Conservation (phyloP, 129 eudicot genomes). For the Erigeron canadensis region DNA sequence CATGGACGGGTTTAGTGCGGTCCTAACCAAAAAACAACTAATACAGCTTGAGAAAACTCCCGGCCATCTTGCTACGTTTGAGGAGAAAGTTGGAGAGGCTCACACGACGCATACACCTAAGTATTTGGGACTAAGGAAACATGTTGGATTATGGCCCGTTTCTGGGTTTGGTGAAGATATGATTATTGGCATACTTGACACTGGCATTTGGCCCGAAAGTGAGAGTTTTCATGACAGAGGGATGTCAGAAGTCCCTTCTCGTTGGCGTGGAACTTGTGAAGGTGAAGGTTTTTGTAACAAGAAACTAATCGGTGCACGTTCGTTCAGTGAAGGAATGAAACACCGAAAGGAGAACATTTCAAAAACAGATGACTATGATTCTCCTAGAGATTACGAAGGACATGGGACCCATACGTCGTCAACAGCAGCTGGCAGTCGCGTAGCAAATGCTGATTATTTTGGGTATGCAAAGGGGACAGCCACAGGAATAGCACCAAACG, state of each 20-base stretch:
- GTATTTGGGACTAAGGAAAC: conserved; percentile 39
- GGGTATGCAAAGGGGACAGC: conserved; percentile 55
- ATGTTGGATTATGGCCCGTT: conserved; percentile 45
- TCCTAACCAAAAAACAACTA: conserved; percentile 31
- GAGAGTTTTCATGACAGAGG: conserved; percentile 48
- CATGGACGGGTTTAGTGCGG: conserved; percentile 46
- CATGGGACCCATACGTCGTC: conserved; percentile 62
- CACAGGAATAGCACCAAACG: conserved; percentile 50
- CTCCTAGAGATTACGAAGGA: conserved; percentile 49
- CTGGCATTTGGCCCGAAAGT: conserved; percentile 59
- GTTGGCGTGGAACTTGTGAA: conserved; percentile 54
- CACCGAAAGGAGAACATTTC: conserved; percentile 29
- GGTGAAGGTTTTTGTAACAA: conserved; percentile 36
- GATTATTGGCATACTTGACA: conserved; percentile 48
- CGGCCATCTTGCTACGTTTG: conserved; percentile 36
- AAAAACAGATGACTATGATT: conserved; percentile 42
- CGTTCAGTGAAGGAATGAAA: conserved; percentile 49
- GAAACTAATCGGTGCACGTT: conserved; percentile 50
- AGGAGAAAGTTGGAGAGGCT: conserved; percentile 39
- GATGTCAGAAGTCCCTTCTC: conserved; percentile 47
- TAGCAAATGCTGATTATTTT: conserved; percentile 33
- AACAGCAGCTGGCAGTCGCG: conserved; percentile 43
- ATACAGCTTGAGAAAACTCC: conserved; percentile 27
- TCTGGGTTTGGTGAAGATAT: conserved; percentile 48
- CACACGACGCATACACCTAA: conserved; percentile 51